phyloP scores from a whole-genome alignment of 805 yeast species.

The Lipomyces spencermartinsiae region DNA sequence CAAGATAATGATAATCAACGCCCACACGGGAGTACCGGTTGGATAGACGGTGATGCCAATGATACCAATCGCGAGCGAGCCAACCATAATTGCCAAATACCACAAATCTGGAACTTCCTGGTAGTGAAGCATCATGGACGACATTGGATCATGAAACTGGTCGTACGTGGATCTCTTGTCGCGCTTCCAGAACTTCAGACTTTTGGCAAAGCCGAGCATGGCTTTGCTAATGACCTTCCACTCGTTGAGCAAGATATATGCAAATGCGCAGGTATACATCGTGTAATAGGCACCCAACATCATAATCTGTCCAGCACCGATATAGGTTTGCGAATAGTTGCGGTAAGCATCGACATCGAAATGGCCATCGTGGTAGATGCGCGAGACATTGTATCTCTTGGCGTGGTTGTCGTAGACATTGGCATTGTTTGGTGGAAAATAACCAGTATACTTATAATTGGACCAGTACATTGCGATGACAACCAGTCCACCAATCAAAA shows the following conservation, averaged over 20 bases:
- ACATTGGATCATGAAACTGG: slow-evolving; percentile 42
- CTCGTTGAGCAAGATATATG: slow-evolving; percentile 56
- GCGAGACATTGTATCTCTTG: slow-evolving; percentile 53
- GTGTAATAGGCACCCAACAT: slow-evolving; percentile 60
- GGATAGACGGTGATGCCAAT: slow-evolving; percentile 51
- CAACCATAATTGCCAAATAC: slow-evolving; percentile 57
- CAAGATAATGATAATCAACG: slow-evolving; percentile 60
- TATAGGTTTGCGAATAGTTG: slow-evolving; percentile 66
- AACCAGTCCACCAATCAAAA: slow-evolving; percentile 58
- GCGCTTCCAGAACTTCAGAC: neutral
- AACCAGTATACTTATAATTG: slow-evolving; percentile 53
- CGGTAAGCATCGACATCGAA: slow-evolving; percentile 57
- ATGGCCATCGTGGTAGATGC: slow-evolving; percentile 52
- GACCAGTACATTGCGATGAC: slow-evolving; percentile 60
- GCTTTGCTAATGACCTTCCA: slow-evolving; percentile 15
- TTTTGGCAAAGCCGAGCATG: neutral
- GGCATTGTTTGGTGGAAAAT: slow-evolving; percentile 55
- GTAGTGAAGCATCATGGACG: slow-evolving; percentile 61
- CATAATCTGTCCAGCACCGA: slow-evolving; percentile 57
- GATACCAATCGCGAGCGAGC: slow-evolving; percentile 46
- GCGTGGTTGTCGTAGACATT: slow-evolving; percentile 44
- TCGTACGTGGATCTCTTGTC: slow-evolving; percentile 4
- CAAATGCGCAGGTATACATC: slow-evolving; percentile 58
- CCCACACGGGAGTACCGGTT: slow-evolving; percentile 66
- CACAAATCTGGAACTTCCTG: slow-evolving; percentile 79